Conservation (phyloP, 495 filamentous ascomycete species). For the Penicillium argentinense region DNA sequence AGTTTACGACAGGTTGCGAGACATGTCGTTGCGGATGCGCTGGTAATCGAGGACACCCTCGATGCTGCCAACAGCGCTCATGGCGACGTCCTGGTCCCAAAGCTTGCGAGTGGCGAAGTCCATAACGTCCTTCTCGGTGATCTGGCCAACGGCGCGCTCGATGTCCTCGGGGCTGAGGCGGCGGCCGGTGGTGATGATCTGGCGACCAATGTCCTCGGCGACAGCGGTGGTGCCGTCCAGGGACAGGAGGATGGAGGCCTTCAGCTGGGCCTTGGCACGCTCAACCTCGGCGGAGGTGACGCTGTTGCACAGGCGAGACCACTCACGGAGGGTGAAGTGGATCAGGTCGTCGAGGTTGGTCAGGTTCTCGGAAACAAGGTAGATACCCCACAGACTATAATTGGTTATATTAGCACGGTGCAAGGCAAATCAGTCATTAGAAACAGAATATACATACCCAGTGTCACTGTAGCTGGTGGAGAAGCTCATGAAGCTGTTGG, state of each 20-base stretch:
- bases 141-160: constrained; percentile 79
- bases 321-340: constrained; percentile 98
- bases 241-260: constrained; percentile 94
- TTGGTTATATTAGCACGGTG: constrained; percentile 20
- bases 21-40: constrained; percentile 86
- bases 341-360: constrained; percentile 88
- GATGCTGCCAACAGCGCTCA: constrained; percentile 88
- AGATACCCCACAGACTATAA: constrained; percentile 95
- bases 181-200: constrained; percentile 95
- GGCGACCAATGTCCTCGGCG: constrained; percentile 96
- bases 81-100: constrained; percentile 95
- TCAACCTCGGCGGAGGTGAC: constrained; percentile 90
- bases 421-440: no score
- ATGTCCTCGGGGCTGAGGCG: constrained; percentile 90
- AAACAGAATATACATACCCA: constrained; percentile 60
- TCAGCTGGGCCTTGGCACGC: constrained; percentile 98
- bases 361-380: constrained; percentile 89
- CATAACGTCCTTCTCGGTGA: constrained; percentile 97
- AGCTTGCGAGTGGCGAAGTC: constrained; percentile 85
- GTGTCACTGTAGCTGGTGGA: constrained; percentile 99
- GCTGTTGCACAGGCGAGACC: constrained; percentile 84
- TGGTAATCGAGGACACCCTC: constrained; percentile 91
- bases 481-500: constrained; percentile 99
- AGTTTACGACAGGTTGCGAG: constrained; percentile 63
- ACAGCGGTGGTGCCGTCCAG: constrained; percentile 97